Evolutionary conservation across 441 rosid genomes (phyloP).

Genomic region (Bruguiera hainesii): DNA sequence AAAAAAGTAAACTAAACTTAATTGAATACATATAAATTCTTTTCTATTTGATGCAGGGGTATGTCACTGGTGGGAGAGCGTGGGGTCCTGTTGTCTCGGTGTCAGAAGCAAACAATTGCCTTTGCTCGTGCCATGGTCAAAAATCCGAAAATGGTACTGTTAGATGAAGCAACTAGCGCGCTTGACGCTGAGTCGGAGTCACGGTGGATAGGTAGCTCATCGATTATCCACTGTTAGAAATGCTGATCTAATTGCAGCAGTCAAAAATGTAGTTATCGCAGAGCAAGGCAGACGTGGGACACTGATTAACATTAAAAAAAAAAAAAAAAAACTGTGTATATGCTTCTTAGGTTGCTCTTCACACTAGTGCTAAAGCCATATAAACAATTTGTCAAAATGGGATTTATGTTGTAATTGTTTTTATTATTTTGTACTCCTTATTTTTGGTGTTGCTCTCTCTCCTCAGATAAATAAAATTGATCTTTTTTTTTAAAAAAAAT

Average conservation of each 20-base stretch:
- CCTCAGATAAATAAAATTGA: too few relatives aligned
- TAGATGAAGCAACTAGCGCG: constrained; percentile 78
- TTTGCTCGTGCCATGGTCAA: constrained; percentile 70
- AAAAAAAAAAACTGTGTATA: constrained; percentile 37
- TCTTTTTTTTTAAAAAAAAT: too few relatives aligned
- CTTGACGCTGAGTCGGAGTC: constrained; percentile 61
- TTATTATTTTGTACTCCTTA: not conserved
- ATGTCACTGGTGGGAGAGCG: constrained; percentile 68
- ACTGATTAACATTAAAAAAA: constrained; percentile 31
- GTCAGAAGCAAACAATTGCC: constrained; percentile 78
- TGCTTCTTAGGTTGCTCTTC: constrained; percentile 61
- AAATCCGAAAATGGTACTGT: constrained; percentile 49
- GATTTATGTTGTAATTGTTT: not conserved
- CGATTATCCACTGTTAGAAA: constrained; percentile 53
- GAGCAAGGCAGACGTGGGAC: constrained; percentile 40
- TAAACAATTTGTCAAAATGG: not conserved
- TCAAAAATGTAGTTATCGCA: constrained; percentile 56
- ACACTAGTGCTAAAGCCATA: constrained; percentile 20
- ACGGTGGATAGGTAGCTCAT: constrained; percentile 59
- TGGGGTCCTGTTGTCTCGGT: constrained; percentile 68
- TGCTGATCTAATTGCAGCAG: constrained; percentile 62
- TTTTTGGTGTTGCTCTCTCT: too few relatives aligned
- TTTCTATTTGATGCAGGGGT: constrained; percentile 40
- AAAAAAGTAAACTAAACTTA: too few relatives aligned
- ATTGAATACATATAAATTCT: not conserved